Base-by-base conservation (phyloP, 176 grass and related monocot genomes). In the Bolboschoenus planiculmis region DNA sequence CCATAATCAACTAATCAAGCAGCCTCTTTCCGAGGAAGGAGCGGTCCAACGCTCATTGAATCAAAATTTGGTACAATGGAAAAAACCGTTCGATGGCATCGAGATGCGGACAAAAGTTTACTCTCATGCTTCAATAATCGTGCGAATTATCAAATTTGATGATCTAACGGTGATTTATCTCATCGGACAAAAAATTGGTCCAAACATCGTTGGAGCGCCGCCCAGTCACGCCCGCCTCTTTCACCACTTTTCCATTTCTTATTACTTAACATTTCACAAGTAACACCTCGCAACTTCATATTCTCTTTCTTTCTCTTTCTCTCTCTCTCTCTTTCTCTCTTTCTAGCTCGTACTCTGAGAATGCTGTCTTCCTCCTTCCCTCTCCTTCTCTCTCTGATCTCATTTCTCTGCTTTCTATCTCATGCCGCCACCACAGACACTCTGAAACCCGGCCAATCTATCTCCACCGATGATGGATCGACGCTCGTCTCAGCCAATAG, bases 401-500 rank as follows among this genome's bases (percentile, higher is more conserved):
- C 56, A 4, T 21, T 5, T 13, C 54, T 82, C 2, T 82, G 37
- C 58, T 60, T 82, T 42, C 55, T 82, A 1, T 18, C 39, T 63
- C 33, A 82, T 47, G 79, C 56, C 4, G 2, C 74, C 27, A 9
- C 78, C 50, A 81, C 33, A 30, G 79, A 81, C 55, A 81, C 56
- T 20, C 58, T 82, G 8, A 39, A 16, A 2, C 79, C 79, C 7
- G 56, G 79, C 11, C 58, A 82, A 29, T 82, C 79, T 42, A 30
- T 82, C 23, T 62, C 56, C 35, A 82, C 79, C 0, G 50, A 10
- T 2, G 80, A 80, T 20, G 72, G 67, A 57, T 72, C 48, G 11
- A 88, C 83, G 29, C 80, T 94, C 0, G 81, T 94, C 58, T 94
- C 92, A 2, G 47, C 74, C 27, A 53, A 86, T 2, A 70, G 62